Base-by-base conservation (phyloP, 2,329 filamentous ascomycete species). In the Ceratocystis alfenasii region DNA sequence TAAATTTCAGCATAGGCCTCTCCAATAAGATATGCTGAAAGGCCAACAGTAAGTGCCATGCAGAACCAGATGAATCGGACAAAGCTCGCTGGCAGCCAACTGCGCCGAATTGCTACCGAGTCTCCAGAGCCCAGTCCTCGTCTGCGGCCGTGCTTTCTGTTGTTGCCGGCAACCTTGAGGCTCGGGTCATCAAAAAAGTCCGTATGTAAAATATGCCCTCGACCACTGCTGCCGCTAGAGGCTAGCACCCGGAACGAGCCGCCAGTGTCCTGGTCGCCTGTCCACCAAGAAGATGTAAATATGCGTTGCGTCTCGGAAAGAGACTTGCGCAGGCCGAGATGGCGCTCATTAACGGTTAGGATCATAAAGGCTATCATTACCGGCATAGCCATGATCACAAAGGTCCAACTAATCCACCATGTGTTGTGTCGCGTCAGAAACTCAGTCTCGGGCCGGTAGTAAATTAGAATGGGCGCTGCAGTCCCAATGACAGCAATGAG, bases 1-100 rank as follows among this genome's bases (percentile, higher is more conserved):
- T 88, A 88, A 12, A 87, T 82, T 75, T 87, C 85, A 17, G 85
- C 85, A 72, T 87, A 87, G 0, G 83, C 83, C 73, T 88, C 85
- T 72, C 85, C 85, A 69, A 87, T 78, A 8, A 87, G 81, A 73
- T 87, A 87, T 15, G 84, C 85, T 70, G 87, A 76, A 69, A 88
- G 77, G 12, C 81, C 84, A 55, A 87, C 80, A 63, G 79, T 80
- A 28, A 88, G 76, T 3, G 85, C 85, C 36, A 83, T 76, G 71
- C 84, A 87, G 71, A 88, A 87, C 85, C 85, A 88, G 5, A 88
- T 75, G 68, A 88, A 88, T 17, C 85, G 80, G 57, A 87, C 81
- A 71, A 87, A 88, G 72, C 83, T 86, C 7, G 84, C 83, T 2
- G 84, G 84, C 28, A 87, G 75, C 84, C 84, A 87, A 41, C 76